Base-by-base conservation (phyloP, 148 eudicot species). In the Heliamphora exappendiculata region DNA sequence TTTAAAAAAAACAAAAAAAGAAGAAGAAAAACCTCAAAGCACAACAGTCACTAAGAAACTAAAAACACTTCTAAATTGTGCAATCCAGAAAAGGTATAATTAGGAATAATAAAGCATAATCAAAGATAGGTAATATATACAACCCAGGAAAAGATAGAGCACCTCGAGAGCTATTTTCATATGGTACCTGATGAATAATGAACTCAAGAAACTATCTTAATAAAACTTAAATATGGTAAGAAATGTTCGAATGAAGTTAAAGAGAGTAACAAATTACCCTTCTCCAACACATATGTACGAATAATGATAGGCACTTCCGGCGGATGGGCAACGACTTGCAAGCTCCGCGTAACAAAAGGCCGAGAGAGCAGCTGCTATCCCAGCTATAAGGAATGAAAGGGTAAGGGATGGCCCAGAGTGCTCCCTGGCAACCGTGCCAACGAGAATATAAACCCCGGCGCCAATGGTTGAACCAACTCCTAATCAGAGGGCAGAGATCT, bases 401-500 rank as follows among this genome's bases (percentile, higher is more conserved):
- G 96, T 78, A 47, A 95, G 92, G 75, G 97, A 93, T 16, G 98
- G 98, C 24, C 98, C 98, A 31, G 98, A 71, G 67, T 91, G 93
- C 76, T 95, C 97, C 80, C 96, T 89, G 20, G 97, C 98, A 68
- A 95, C 98, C 13, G 91, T 92, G 39, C 98, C 98, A 71, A 95
- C 88, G 60, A 95, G 96, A 78, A 95, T 95, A 76, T 95, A 95
- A 67, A 95, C 96, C 67, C 98, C 98, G 70, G 98, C 98, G 45
- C 98, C 98, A 79, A 95, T 89, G 6, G 98, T 95, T 47, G 96
- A 89, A 50, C 98, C 98, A 83, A 95, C 96, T 80, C 98, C 98
- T 95, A 74, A 54, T 42, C 67, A 62, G 2, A 75, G 42, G 44
- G 4, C 26, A 60, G 4, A 49, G 13, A 63, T 20, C 31, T 19